These are phyloP conservation scores for Fusarium cicatricum DNA, from an alignment of 2,329 filamentous ascomycete species.

Conservation along the genomic window DNA sequence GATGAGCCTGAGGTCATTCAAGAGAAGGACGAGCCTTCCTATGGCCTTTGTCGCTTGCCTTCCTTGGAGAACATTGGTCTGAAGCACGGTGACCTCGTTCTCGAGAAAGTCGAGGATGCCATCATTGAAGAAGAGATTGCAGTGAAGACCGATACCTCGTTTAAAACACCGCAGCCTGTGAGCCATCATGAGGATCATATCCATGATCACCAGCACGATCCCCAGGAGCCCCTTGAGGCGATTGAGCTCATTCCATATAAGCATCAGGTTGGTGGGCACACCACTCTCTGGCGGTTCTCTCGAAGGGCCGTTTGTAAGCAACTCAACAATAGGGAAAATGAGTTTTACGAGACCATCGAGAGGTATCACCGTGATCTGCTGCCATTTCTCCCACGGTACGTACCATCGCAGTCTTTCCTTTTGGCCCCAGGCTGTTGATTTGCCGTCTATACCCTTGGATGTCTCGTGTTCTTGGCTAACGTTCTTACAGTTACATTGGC, in stretches of 20 bases:
- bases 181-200: slow-evolving; percentile 57
- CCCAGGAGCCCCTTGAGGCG: slow-evolving; percentile 77
- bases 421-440: background rate
- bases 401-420: slow-evolving; percentile 19
- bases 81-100: slow-evolving; percentile 44
- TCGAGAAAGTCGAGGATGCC: slow-evolving; percentile 50
- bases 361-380: slow-evolving; percentile 88
- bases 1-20: slow-evolving; percentile 54
- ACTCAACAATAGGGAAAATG: slow-evolving; percentile 96
- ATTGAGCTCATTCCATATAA: slow-evolving; percentile 97
- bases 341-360: slow-evolving; percentile 98
- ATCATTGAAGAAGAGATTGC: slow-evolving; percentile 54
- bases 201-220: slow-evolving; percentile 60
- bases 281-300: slow-evolving; percentile 95
- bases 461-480: slow-evolving; percentile 14
- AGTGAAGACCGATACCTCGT: slow-evolving; percentile 41
- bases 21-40: slow-evolving; percentile 33
- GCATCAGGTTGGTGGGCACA: slow-evolving; percentile 97
- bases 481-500: slow-evolving; percentile 82
- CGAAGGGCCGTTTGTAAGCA: slow-evolving; percentile 96
- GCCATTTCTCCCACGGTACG: slow-evolving; percentile 86
- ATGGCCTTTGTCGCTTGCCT: slow-evolving; percentile 37
- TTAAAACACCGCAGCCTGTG: slow-evolving; percentile 49
- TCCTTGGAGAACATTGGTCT: slow-evolving; percentile 44
- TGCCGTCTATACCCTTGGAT: slow-evolving; percentile 15